Evolutionary conservation across 192 early-diverging fungal genomes (phyloP), one percentile per base, ranked within the genome.

Genomic region (Backusella luteola): DNA sequence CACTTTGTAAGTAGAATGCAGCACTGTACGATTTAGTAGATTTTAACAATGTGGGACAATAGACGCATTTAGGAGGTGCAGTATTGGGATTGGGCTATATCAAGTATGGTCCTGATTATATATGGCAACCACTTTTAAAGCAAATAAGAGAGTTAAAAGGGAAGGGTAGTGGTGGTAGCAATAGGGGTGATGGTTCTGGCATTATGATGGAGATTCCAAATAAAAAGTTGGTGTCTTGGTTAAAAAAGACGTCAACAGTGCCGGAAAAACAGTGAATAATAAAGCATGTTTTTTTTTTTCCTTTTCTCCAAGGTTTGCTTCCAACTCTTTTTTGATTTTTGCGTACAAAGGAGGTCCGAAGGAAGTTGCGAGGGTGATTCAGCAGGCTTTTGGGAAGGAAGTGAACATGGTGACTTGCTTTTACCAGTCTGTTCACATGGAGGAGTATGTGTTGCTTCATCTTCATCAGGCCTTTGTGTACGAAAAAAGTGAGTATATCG

Each of bases 11-110:
- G 89, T 83, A 23, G 32, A 19, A 46, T 21, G 32, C 32, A 32
- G 32, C 32, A 32, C 32, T 32, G 32, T 32, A 3, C 32, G 32
- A 32, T 32, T 3, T 32, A 32, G 32, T 32, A 32, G 32, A 0
- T 32, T 32, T 32, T 32, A 32, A 32, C 32, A 32, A 3, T 32
- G 32, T 3, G 32, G 32, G 32, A 32, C 2, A 32, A 32, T 32
- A 89, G 88, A 87, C 87, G 6, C 92, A 93, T 67, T 78, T 93
- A 67, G 86, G 84, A 17, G 92, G 92, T 34, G 88, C 90, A n/a
- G 69, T 83, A 5, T 87, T 85, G 67, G 92, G 92, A 8, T 42
- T 92, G 21, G 81, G 81, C 0, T 93, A 93, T 70, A 74, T 85
- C 19, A 67, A 85, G 46, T 87, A 84, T 75, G 89, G 90, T 11